Evolutionary conservation across 768 basidiomycete species (phyloP), one percentile per base, ranked within the genome.

Genomic region (Suillus ampliporus): DNA sequence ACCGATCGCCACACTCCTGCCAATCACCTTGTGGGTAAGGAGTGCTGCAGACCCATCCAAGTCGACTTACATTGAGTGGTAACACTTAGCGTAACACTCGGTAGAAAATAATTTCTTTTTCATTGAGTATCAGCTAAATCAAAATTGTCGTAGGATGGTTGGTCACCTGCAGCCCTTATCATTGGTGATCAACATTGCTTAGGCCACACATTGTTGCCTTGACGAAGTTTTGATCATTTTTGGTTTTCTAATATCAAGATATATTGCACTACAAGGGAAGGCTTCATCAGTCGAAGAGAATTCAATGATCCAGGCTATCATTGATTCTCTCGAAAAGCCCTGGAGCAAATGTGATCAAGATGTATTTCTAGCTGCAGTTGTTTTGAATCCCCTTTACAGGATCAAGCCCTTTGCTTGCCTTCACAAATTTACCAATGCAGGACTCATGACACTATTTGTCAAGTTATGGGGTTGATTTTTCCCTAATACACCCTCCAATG

Each of bases 331-430:
- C 50, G 63, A 68, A 50, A 58, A 34, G 23, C 63, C 64, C 1
- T 73, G 71, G 72, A 51, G 38, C 15, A 70, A 68, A 48, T 58
- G 65, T 26, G 69, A 72, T 58, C 72, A 73, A 60, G 68, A 71
- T 23, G 57, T 73, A 31, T 71, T 65, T 57, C 67, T 73, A 61
- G 69, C 69, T 19, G 65, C 69, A 17, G 65, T 77, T 0, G 52
- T 81, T 44, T 60, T 80, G 19, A 80, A 81, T 62, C 79, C 78
- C n/a, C 28, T 51, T n/a, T 61, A 61, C 48, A 61, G 51, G 43
- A 61, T 38, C 26, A 38, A 35, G 10, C 59, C 59, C 48, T 61
- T 61, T 23, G 28, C 50, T 13, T 19, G 31, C 19, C 28, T 50
- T 21, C 21, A 6, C n/a, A 52, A 52, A 35, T 61, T 61, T n/a